Evolutionary conservation across 225 moss, liverwort and hornwort species (phyloP).

Genomic region (Ulota crispa): DNA sequence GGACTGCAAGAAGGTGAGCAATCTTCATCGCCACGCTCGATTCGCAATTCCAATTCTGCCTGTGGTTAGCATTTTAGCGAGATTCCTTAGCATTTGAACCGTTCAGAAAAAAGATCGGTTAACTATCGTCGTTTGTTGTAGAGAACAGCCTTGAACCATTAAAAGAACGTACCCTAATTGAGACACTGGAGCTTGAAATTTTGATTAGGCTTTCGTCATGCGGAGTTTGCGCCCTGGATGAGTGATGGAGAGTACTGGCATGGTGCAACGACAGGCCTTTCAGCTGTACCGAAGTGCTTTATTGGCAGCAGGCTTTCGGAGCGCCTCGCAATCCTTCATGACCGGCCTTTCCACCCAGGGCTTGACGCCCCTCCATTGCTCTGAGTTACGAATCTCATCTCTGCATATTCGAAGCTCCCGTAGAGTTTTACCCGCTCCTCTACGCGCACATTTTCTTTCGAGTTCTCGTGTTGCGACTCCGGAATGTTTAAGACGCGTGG

Average conservation of each 20-base stretch:
- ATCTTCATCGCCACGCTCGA: neutral
- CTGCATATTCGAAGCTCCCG: constrained; percentile 23
- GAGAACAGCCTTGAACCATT: neutral
- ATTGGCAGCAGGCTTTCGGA: constrained; percentile 39
- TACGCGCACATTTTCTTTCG: constrained; percentile 27
- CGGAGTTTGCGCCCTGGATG: constrained; percentile 34
- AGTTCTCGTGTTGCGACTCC: constrained; percentile 18
- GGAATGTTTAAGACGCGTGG: constrained; percentile 28
- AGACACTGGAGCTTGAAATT: neutral
- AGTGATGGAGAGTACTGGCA: constrained; percentile 59
- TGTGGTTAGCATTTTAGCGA: neutral
- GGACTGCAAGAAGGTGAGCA: neutral
- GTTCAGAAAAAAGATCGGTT: too few relatives aligned
- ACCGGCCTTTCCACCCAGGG: constrained; percentile 39
- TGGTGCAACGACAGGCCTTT: constrained; percentile 61
- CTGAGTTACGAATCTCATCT: constrained; percentile 31
- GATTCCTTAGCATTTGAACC: neutral
- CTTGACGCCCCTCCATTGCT: constrained; percentile 39
- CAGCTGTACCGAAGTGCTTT: constrained; percentile 53
- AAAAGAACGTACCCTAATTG: neutral
- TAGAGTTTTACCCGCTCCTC: constrained; percentile 23
- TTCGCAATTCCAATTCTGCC: neutral
- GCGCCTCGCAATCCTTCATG: constrained; percentile 44
- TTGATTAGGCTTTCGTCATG: constrained; percentile 33
- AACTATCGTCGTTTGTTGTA: neutral